Conservation (phyloP, 1,284 basidiomycete species). For the Moesziomyces aphidis region DNA sequence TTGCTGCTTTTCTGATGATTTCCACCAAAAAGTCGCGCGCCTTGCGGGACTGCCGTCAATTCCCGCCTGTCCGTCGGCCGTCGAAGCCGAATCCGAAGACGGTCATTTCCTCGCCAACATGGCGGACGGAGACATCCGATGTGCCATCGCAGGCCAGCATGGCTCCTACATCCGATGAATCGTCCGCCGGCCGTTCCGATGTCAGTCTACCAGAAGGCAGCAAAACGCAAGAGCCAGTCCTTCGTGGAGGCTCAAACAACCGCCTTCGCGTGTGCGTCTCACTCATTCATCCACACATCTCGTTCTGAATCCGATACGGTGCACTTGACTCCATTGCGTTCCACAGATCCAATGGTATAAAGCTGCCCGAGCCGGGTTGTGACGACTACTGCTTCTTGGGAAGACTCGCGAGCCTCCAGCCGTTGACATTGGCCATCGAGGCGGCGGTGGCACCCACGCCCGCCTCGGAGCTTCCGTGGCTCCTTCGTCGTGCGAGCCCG, state of each 20-base stretch:
- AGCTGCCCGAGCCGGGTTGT: background rate
- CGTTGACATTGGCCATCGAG: constrained; percentile 27
- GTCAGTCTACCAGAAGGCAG: no score
- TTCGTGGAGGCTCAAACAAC: no score
- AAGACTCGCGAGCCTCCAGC: constrained; percentile 39
- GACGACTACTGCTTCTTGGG: constrained; percentile 29
- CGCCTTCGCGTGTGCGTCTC: no score
- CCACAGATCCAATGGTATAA: background rate
- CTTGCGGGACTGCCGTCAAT: constrained; percentile 3
- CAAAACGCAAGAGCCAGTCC: no score
- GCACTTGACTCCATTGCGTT: no score
- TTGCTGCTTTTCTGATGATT: no score
- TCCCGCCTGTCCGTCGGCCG: constrained; percentile 12
- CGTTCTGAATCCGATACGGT: no score
- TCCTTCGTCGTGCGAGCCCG: constrained; percentile 76
- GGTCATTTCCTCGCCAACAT: background rate
- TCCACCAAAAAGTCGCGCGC: no score
- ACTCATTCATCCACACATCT: no score
- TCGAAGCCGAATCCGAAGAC: constrained; percentile 36
- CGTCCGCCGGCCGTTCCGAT: no score
- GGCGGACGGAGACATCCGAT: constrained; percentile 28
- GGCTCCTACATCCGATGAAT: no score
- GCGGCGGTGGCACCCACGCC: background rate
- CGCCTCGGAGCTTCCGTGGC: constrained; percentile 70
- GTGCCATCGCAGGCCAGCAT: no score